Evolutionary conservation across 2,329 filamentous ascomycete genomes (phyloP), one percentile per base, ranked within the genome.

Genomic region (Mycosphaerella arachidis): DNA sequence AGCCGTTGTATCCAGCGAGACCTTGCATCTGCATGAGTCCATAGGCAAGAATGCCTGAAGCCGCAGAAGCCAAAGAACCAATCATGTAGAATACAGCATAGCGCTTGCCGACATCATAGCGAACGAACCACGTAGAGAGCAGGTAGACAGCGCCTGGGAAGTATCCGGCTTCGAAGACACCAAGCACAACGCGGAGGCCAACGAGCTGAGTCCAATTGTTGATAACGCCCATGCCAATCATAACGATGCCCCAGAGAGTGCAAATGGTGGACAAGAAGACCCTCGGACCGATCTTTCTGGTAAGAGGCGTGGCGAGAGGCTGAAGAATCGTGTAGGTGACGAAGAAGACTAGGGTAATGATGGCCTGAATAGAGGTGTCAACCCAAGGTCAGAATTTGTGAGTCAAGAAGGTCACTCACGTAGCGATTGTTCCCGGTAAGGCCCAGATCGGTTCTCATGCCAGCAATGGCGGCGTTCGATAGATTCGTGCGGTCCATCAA

Each of bases 161-260:
- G 61, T 46, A 53, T n/a, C 87, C 84, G 10, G 83, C 62, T 43
- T 89, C 86, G 31, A 88, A 78, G 1, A 85, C 60, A 57, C 86
- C 87, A 10, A 88, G 77, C 5, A 89, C 52, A 0, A 84, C 74
- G 54, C 86, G 77, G 48, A 86, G 71, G 0, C 74, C 84, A 0
- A 81, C 75, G 48, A 88, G 71, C 24, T 79, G 70, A 1, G 70
- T 62, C 73, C 80, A 86, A 12, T 75, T 74, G 27, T 79, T 71
- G 51, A 80, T 77, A 57, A 88, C 88, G 7, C 84, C 86, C 79
- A 88, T 86, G 3, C 84, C 66, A 24, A 87, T 80, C 80, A 86
- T 86, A 57, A 81, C 75, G 1, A 66, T 73, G 9, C 85, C 85
- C 85, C 85, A 87, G 7, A 79, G 65, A 6, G 83, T 56, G 29